Evolutionary conservation across 352 stramenopile genomes (phyloP).

Genomic region (Globisporangium takayamanum): DNA sequence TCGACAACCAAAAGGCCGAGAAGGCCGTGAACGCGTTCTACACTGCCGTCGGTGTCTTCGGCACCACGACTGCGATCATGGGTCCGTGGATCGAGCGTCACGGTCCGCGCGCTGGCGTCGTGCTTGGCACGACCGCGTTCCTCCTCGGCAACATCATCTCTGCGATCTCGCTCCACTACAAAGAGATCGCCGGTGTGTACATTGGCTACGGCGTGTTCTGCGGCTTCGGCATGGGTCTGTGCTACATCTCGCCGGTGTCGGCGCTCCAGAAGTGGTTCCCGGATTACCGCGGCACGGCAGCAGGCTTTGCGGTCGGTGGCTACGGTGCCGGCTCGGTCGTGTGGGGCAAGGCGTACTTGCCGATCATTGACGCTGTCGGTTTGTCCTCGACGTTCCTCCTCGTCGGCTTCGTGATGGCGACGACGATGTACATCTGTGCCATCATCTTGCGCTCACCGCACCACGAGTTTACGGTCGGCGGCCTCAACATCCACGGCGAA

Average conservation of each 20-base stretch:
- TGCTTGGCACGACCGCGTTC: conserved; percentile 47
- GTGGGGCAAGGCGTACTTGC: conserved; percentile 60
- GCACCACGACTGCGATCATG: conserved; percentile 52
- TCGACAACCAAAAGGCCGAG: conserved; percentile 34
- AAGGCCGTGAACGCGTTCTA: conserved; percentile 73
- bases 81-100: conserved; percentile 64
- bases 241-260: conserved; percentile 75
- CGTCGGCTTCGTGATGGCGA: conserved; percentile 33
- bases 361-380: conserved; percentile 40
- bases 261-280: conserved; percentile 77
- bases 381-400: conserved; percentile 43
- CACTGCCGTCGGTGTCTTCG: conserved; percentile 56
- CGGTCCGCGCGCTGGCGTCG: conserved; percentile 39
- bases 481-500: conserved; percentile 62
- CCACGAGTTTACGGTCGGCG: conserved; percentile 33
- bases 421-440: conserved; percentile 31
- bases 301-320: conserved; percentile 58
- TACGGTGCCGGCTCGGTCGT: conserved; percentile 59
- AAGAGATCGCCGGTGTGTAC: conserved; percentile 46
- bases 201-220: conserved; percentile 60
- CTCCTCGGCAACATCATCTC: conserved; percentile 42
- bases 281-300: conserved; percentile 60
- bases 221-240: conserved; percentile 60
- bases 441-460: conserved; percentile 44
- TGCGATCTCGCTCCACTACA: conserved; percentile 38